Evolutionary conservation across 2,329 filamentous ascomycete species (phyloP), one percentile per base, ranked within the genome.

Genomic region (Onygena corvina): DNA sequence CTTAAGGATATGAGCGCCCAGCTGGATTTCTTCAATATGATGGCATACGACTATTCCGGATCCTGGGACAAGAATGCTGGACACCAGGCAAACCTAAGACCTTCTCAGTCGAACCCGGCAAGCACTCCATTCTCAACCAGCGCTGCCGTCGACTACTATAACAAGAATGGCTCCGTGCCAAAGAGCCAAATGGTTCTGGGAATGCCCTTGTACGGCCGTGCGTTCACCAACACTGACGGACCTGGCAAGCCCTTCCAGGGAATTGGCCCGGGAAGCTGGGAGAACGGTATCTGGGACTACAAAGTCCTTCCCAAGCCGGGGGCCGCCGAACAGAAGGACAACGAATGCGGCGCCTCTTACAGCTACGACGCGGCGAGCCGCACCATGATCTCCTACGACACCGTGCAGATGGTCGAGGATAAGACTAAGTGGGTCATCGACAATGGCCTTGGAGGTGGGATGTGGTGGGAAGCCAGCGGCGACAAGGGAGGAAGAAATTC

Each of bases 381-480:
- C 52, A 80, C 76, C 50, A 76, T 96, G 71, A 76, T 96, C 47
- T 83, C 77, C 36, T 96, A 94, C 58, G 77, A 80, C 55, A 75
- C 65, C 4, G 64, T 71, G 4, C 58, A 71, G 3, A 80, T 86
- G 66, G 82, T 78, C 3, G 71, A 75, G 54, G 64, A 70, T 53
- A 95, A 95, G 72, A 79, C 81, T 2, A 67, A 77, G 9, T 94
- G 79, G 61, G 77, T 94, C 60, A 76, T 73, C 59, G 61, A 77
- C 14, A 69, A 75, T 20, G 70, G 75, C 0, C 74, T 95, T 0
- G 89, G 88, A 9, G 89, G 89, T n/a, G 86, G 76, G 16, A 95
- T 95, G 89, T 95, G 88, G 87, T 92, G 86, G 86, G 89, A 95
- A 71, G 85, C 80, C 58, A 90, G 83, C 59, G 83, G 79, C 3